Base-by-base conservation (phyloP, 495 filamentous ascomycete species). In the Penicillium longicatenatum region DNA sequence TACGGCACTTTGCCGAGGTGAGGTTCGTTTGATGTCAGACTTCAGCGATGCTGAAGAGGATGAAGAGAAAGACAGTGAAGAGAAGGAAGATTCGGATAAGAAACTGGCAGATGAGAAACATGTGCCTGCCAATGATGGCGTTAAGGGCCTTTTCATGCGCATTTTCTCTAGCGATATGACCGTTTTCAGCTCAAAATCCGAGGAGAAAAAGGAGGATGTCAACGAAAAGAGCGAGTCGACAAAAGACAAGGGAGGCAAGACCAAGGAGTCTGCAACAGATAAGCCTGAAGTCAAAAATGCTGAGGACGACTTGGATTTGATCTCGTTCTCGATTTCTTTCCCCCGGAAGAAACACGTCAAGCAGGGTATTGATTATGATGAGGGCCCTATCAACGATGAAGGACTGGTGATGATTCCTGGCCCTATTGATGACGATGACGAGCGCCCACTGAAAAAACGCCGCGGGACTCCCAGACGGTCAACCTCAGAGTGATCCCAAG, bases 1-100 rank as follows among this genome's bases (percentile, higher is more conserved):
- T n/a, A 93, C 89, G n/a, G 94, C 88, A 6, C 57, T 86, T 2
- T 57, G 81, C 11, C 83, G 85, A 39, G 86, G 90, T 4, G 92
- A 97, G 61, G 29, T 90, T 11, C 73, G 68, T 24, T 69, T 84
- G 24, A 89, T 98, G 86, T 95, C 88, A 88, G 75, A 76, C 5
- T 98, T 92, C 63, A 89, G 83, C 6, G 94, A 98, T 62, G 87
- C 71, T 21, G 67, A 66, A 24, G 60, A 71, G 22, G 60, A 59
- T 12, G 65, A 75, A 3, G 62, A 58, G 6, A 52, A 70, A 21
- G 55, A 60, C 20, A 57, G 69, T 14, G 24, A 19, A 24, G 37
- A 51, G 9, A 30, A 52, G 2, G 16, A 49, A 26, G 39, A 30
- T n/a, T 16, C 61, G 64, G 33, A 31, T 3, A 60, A 68, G 35